Conservation (phyloP, 208 protist genomes). For the Vickermania spadyakhi region DNA sequence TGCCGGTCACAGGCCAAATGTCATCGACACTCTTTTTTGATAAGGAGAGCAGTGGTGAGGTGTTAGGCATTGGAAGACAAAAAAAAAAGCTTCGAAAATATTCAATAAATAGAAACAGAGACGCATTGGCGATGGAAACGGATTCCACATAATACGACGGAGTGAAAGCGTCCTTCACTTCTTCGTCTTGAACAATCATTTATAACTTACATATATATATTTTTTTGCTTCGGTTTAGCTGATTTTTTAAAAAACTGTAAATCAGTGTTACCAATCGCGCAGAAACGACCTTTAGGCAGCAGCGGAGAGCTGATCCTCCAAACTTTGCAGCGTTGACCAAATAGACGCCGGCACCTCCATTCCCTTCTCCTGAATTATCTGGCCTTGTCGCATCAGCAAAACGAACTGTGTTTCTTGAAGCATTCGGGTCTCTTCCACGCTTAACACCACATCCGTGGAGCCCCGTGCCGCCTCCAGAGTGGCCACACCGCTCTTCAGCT, state of each 20-base stretch:
- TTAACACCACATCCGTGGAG: conserved; percentile 52
- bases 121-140: neutral
- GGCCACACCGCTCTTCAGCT: neutral
- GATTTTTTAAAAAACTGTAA: too few relatives aligned
- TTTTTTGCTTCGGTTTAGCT: too few relatives aligned
- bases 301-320: conserved; percentile 12
- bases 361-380: conserved; percentile 55
- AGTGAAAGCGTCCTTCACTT: too few relatives aligned
- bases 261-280: too few relatives aligned
- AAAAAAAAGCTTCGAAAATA: too few relatives aligned
- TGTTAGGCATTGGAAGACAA: neutral
- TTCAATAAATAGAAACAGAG: too few relatives aligned
- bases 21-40: conserved; percentile 79
- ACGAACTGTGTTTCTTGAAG: conserved; percentile 66
- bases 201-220: too few relatives aligned
- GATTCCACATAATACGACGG: neutral
- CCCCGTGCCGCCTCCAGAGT: conserved; percentile 32
- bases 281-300: too few relatives aligned
- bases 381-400: conserved; percentile 53
- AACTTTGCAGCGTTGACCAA: conserved; percentile 17
- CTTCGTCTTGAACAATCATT: too few relatives aligned
- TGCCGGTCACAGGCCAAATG: conserved; percentile 83
- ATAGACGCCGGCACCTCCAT: conserved; percentile 22
- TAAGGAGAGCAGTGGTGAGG: conserved; percentile 6
- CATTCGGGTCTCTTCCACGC: conserved; percentile 68